A percentile compares a stretch with the other conserved stretches of the same genome.
Evolutionary conservation across 2,329 filamentous ascomycete genomes (phyloP).

Genomic region (Diaporthe sp.): DNA sequence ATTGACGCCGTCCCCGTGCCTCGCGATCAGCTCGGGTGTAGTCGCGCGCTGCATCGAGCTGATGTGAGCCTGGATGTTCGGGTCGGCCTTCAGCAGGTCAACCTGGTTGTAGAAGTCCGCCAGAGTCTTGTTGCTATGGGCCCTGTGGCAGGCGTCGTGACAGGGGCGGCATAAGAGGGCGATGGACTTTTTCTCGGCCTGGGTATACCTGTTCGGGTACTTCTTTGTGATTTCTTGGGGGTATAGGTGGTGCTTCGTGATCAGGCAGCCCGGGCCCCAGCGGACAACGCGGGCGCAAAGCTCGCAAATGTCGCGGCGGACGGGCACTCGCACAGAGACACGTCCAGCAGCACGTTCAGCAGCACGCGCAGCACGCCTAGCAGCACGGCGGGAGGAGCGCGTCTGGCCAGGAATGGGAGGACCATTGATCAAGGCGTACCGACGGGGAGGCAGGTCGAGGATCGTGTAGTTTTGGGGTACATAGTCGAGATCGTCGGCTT

Average conservation of each 20-base stretch:
- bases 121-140: not conserved
- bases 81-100: constrained; percentile 17
- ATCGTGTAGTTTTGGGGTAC: not conserved
- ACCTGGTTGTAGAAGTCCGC: constrained; percentile 17
- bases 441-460: constrained; percentile 3
- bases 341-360: not conserved
- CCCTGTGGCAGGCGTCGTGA: constrained; percentile 20
- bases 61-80: not conserved
- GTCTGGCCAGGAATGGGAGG: not conserved
- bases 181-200: not conserved
- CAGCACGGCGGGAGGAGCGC: not conserved
- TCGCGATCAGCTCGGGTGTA: constrained; percentile 4
- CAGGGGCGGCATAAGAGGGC: constrained; percentile 28
- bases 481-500: not conserved
- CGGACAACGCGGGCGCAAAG: constrained; percentile 27
- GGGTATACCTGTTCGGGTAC: not conserved
- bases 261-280: constrained; percentile 27
- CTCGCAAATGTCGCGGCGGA: constrained; percentile 16
- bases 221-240: constrained; percentile 19
- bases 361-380: too few relatives aligned
- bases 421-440: not conserved
- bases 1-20: not conserved
- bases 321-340: not conserved
- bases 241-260: constrained; percentile 34
- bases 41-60: constrained; percentile 23